Percentiles rank a stretch among this genome's conserved stretches.
Evolutionary conservation across 768 basidiomycete species (phyloP).

Genomic region (Ephemerocybe angulata): DNA sequence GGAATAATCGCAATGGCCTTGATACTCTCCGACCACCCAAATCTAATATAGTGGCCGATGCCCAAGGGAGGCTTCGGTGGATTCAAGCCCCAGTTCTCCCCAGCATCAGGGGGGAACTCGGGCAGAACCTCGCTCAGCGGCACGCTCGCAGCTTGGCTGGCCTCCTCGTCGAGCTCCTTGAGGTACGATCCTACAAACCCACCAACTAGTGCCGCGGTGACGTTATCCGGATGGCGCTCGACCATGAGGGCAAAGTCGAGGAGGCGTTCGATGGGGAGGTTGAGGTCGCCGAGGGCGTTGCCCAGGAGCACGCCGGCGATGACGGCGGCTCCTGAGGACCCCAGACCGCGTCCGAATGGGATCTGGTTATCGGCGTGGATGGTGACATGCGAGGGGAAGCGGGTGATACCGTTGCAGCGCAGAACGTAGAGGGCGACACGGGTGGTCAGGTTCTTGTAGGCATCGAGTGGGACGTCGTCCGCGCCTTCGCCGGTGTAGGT

Average conservation of each 20-base stretch:
- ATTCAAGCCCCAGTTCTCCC: conserved; percentile 84
- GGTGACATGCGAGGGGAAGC: conserved; percentile 72
- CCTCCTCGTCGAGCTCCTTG: conserved; percentile 78
- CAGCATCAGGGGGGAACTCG: conserved; percentile 91
- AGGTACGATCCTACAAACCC: conserved; percentile 97
- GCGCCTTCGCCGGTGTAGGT: conserved; percentile 88
- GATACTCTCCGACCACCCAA: conserved; percentile 80
- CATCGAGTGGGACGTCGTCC: conserved; percentile 84
- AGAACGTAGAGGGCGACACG: conserved; percentile 97
- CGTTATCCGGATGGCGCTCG: conserved; percentile 98
- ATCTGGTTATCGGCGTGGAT: conserved; percentile 90
- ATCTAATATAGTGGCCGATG: conserved; percentile 92
- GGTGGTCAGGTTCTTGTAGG: conserved; percentile 96
- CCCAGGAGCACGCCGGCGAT: conserved; percentile 94
- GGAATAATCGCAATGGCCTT: conserved; percentile 94
- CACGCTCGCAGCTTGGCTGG: conserved; percentile 80
- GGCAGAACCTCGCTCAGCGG: conserved; percentile 95
- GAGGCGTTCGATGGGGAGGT: conserved; percentile 65
- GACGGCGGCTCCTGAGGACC: conserved; percentile 98
- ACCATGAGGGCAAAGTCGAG: conserved; percentile 99
- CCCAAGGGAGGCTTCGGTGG: conserved; percentile 86
- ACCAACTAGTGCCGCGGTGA: conserved; percentile 94
- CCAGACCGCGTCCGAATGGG: conserved; percentile 95
- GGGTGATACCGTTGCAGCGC: conserved; percentile 74
- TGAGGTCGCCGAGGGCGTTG: conserved; percentile 72